Evolutionary conservation across 2,329 filamentous ascomycete species (phyloP), one percentile per base, ranked within the genome.

Genomic region (Alternaria sp.): DNA sequence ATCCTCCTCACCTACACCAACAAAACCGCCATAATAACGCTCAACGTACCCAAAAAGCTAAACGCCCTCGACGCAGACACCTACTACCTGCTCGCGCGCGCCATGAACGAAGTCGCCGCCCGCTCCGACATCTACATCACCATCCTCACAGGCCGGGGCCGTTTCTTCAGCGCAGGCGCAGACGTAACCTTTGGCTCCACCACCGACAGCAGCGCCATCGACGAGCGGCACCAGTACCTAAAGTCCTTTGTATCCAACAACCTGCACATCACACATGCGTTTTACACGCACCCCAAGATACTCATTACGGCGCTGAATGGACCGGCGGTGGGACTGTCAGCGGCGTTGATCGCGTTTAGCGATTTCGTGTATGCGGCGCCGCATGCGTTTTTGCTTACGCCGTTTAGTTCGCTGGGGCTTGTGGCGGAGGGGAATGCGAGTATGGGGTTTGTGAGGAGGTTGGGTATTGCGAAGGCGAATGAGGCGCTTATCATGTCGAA

Each of bases 401-500:
- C 96, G 5, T 98, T 98, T 82, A 91, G 90, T 5, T 95, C 92
- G 1, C 87, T 98, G 1, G 95, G 96, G 1, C 87, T 99, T 1
- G 94, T 98, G 0, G 87, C 94, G 58, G 96, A 98, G 82, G 96
- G 95, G 44, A 93, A 91, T 50, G 89, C 94, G 0, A 93, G 89
- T 15, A 84, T 89, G 59, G 93, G 90, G 0, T 90, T 98, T 61
- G 92, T 96, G 14, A 87, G 91, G 72, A 85, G 95, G 0, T 84
- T 98, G 23, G 96, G 96, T 1, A 87, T 93, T 55, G 84, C 87
- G 62, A 92, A 92, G 77, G 94, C 94, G 10, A 97, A 96, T 76
- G 96, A 98, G 84, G 95, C 96, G 12, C 86, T 98, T 12, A 89
- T 99, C 70, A 96, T 97, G 91, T 94, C 91, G 74, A 92, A 91